Evolutionary conservation across 2,329 filamentous ascomycete genomes (phyloP), one percentile per base, ranked within the genome.

Genomic region (Microascus cirrosus): DNA sequence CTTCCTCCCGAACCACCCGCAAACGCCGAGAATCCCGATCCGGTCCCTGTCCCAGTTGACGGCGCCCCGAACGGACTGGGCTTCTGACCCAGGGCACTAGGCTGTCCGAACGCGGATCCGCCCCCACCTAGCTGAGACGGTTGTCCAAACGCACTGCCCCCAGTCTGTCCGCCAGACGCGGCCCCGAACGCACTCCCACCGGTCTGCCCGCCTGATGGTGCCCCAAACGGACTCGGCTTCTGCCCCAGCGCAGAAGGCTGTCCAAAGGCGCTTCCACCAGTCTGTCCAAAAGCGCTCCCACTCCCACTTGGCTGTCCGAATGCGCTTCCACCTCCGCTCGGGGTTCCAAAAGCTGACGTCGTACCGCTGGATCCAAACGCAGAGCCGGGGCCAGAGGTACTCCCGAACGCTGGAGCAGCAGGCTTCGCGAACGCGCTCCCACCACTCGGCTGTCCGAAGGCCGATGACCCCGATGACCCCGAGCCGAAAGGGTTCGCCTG

Each of bases 181-280:
- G 53, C 53, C 3, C 60, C 72, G 56, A 75, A 75, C 3, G 66
- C 59, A 36, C 61, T 8, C 28, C 28, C 65, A 5, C 53, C 53
- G 2, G 53, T 15, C 45, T 58, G 53, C 45, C 20, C n/a, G 8
- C n/a, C 20, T 8, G 45, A 22, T 8, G 45, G 45, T 8, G 45
- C 20, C 5, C 45, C 45, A 12, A 11, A 75, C 3, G 71, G 70
- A 56, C 69, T 77, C 10, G 69, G 62, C 42, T 70, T 71, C 57
- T 69, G 66, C 18, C 54, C 58, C 42, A 56, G 53, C 28, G 51
- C 55, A n/a, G 50, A 52, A 10, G 50, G 20, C 25, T 59, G 55
- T 12, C 58, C 12, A n/a, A 59, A 59, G 8, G 57, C 53, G 2
- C 32, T 12, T 11, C 39, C 32, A 25, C 56, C 56, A 22, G 57